Percentiles rank a stretch among this genome's conserved stretches.
phyloP scores from a whole-genome alignment of 805 yeast genomes.

The Barnettozyma sucrosica region DNA sequence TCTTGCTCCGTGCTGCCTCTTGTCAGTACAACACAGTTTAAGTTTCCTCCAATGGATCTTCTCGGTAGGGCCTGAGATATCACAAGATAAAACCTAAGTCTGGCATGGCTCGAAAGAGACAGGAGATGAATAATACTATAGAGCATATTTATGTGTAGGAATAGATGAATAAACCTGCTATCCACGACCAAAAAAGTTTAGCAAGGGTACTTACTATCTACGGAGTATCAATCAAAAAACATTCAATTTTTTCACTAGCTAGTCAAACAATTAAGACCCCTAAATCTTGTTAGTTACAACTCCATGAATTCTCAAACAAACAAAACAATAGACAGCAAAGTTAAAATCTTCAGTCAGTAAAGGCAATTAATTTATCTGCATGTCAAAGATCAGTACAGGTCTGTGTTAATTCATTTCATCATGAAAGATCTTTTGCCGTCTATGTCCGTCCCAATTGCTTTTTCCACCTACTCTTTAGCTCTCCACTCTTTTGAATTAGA shows the following conservation, averaged over 20 bases:
- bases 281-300: neutral
- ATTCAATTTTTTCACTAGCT: neutral
- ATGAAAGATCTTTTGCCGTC: slow-evolving; percentile 13
- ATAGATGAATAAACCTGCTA: too few relatives aligned
- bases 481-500: too few relatives aligned
- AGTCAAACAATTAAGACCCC: neutral
- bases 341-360: slow-evolving; percentile 15
- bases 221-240: neutral
- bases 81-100: too few relatives aligned
- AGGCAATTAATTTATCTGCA: slow-evolving; percentile 35
- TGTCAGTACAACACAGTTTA: too few relatives aligned
- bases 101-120: too few relatives aligned
- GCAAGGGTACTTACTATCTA: too few relatives aligned
- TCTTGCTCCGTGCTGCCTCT: too few relatives aligned
- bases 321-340: neutral
- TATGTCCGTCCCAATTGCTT: neutral
- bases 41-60: too few relatives aligned
- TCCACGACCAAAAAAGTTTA: too few relatives aligned
- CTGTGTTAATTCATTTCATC: slow-evolving; percentile 49
- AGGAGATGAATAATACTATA: too few relatives aligned
- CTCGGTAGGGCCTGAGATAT: too few relatives aligned
- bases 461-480: neutral
- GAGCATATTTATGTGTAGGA: too few relatives aligned
- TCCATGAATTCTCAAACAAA: neutral
- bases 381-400: slow-evolving; percentile 46